Evolutionary conservation across 2,329 filamentous ascomycete genomes (phyloP).

Genomic region (Colletotrichum cuscutae): DNA sequence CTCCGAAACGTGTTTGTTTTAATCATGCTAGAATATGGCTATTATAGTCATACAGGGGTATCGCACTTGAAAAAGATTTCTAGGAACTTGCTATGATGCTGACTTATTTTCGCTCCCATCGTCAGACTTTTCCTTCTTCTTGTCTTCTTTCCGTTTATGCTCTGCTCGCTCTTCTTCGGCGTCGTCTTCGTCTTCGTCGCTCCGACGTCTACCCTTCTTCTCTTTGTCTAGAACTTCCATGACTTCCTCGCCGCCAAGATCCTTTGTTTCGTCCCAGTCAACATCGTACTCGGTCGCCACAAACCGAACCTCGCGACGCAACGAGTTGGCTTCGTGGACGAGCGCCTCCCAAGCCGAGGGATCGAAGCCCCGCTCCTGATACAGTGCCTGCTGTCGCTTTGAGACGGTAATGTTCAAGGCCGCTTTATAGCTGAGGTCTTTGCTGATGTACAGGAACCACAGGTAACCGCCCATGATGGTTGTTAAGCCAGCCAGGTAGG

Average conservation of each 20-base stretch:
- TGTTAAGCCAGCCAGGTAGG: conserved; percentile 86
- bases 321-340: conserved; percentile 80
- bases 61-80: background rate
- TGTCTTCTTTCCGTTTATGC: conserved; percentile 44
- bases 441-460: conserved; percentile 94
- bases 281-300: conserved; percentile 90
- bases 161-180: conserved; percentile 48
- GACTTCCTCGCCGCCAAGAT: conserved; percentile 76
- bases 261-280: conserved; percentile 83
- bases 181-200: conserved; percentile 51
- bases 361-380: conserved; percentile 81
- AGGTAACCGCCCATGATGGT: conserved; percentile 91
- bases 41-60: conserved; percentile 12
- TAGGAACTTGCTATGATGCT: conserved; percentile 1
- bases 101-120: conserved; percentile 23
- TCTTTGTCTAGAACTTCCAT: conserved; percentile 67
- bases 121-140: conserved; percentile 41
- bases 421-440: conserved; percentile 86
- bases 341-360: conserved; percentile 79
- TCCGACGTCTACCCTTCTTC: conserved; percentile 49
- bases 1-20: background rate
- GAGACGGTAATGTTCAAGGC: conserved; percentile 90
- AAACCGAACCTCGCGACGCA: conserved; percentile 82
- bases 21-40: background rate
- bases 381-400: conserved; percentile 79